Evolutionary conservation across 108 stramenopile genomes (phyloP).

Genomic region (Cyclotella baltica): DNA sequence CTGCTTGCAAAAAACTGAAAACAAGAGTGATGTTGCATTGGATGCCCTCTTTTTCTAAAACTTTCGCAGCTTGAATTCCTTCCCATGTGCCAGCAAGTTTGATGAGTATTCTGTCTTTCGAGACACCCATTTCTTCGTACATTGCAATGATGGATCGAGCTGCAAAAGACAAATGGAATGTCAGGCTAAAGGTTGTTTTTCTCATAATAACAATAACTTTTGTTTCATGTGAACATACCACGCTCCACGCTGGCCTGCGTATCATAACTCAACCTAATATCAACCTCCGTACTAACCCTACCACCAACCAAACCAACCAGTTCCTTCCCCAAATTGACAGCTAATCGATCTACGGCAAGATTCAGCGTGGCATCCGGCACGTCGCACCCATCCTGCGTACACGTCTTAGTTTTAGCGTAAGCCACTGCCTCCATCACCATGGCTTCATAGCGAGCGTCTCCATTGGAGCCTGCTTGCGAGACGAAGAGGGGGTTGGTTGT

Average conservation of each 20-base stretch:
- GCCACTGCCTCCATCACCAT: conserved; percentile 81
- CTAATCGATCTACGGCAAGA: conserved; percentile 92
- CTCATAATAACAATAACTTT: no score
- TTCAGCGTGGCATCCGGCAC: conserved; percentile 54
- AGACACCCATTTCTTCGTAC: conserved; percentile 90
- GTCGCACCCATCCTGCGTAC: conserved; percentile 65
- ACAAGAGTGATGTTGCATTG: conserved; percentile 96
- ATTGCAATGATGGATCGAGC: conserved; percentile 91
- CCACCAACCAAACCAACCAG: conserved; percentile 90
- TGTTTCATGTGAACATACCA: no score
- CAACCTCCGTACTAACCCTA: conserved; percentile 96
- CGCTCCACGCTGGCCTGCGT: conserved; percentile 86
- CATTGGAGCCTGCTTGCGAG: conserved; percentile 79
- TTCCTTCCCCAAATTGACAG: conserved; percentile 94
- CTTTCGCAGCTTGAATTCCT: conserved; percentile 93
- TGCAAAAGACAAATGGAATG: no score
- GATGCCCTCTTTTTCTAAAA: conserved; percentile 94
- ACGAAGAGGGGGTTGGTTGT: conserved; percentile 95
- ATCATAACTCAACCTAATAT: conserved; percentile 94
- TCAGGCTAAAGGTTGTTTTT: no score
- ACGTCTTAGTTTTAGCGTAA: conserved; percentile 72
- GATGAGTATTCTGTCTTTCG: conserved; percentile 88
- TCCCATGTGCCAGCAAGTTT: conserved; percentile 99
- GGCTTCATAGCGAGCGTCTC: conserved; percentile 77
- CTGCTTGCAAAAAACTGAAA: conserved; percentile 95